Evolutionary conservation across 805 yeast genomes (phyloP), one percentile per base, ranked within the genome.

Genomic region (Starmerella bacillaris): DNA sequence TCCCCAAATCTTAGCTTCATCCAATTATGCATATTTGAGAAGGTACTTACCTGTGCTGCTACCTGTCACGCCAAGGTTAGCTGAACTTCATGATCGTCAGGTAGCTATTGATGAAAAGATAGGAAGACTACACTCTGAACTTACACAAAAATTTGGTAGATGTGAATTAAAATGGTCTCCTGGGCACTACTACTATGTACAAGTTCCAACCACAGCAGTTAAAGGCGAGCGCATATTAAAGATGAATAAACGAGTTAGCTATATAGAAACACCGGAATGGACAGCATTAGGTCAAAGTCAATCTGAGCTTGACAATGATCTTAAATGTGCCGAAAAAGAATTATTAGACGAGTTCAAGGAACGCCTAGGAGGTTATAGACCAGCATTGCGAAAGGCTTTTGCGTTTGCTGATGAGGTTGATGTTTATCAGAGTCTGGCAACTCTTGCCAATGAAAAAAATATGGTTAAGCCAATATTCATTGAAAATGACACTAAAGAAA

Each of bases 391-490:
- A 27, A 45, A 53, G 26, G 57, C 68, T 36, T 58, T 78, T 35
- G 51, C 61, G 36, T 46, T 61, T 27, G 54, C 74, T 19, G 93
- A 82, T 41, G 65, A 65, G 34, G 46, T 84, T 4, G 98, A 86
- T 53, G 71, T 75, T 0, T 59, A 78, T 1, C 57, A 72, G 9
- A 74, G 92, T 0, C 78, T 89, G 55, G 74, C 92, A 0, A 53
- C 58, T 1, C 55, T 84, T 12, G 76, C 95, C 0, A 51, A 55
- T n/a, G 93, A 80, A 44, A 68, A 67, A 40, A 58, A 67, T 21
- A 62, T 83, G 31, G 71, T 67, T 0, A 58, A 79, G 35, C 98
- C 98, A 0, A n/a, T n/a, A n/a, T n/a, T n/a, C n/a, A n/a, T n/a
- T n/a, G 57, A 46, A 7, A 57, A 86, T 17, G 65, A 66, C 21